Base-by-base conservation (phyloP, 352 stramenopile species). In the Globisporangium camurandrum region DNA sequence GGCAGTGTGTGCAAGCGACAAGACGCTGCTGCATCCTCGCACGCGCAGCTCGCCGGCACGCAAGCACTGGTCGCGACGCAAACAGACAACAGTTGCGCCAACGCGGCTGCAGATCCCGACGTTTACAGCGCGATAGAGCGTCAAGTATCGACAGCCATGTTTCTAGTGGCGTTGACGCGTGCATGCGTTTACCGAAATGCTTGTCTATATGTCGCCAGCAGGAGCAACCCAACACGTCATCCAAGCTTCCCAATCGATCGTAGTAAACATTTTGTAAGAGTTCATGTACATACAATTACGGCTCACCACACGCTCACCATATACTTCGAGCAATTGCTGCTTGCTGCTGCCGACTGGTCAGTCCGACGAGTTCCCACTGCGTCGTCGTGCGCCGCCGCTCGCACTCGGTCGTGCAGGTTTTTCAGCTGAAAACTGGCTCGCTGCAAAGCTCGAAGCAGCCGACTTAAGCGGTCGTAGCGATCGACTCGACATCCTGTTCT, bases 281-380 rank as follows among this genome's bases (percentile, higher is more conserved):
- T n/a, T n/a, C n/a, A n/a, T n/a, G n/a, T n/a, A n/a, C n/a, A n/a
- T n/a, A n/a, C n/a, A n/a, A n/a, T n/a, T 11, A 34, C 30, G 30
- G 11, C 30, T 34, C 30, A 34, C 6, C 30, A 34, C 6, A 34
- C 30, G 30, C 6, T 34, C 30, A 12, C 6, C 30, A 12, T 12
- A 11, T 11, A 6, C 6, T 57, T 26, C 3, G 26, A n/a, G 36
- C 20, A 23, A 20, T 19, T 3, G 14, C 19, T 43, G 31, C 19
- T 39, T 31, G 26, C 2, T 45, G 4, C 12, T 12, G 6, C 19
- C 20, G 39, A 31, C 20, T 19, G 12, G 28, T 54, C 58, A 77
- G 39, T 81, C 69, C 5, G 69, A 81, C 5, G 60, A 71, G 34
- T 81, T 81, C 0, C 69, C 69, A 19, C 67, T 77, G 2, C 69